Percentiles rank a stretch among this genome's conserved stretches.
Evolutionary conservation across 176 grass and related monocot genomes (phyloP).

Genomic region (sorghum (Sorghum bicolor)): DNA sequence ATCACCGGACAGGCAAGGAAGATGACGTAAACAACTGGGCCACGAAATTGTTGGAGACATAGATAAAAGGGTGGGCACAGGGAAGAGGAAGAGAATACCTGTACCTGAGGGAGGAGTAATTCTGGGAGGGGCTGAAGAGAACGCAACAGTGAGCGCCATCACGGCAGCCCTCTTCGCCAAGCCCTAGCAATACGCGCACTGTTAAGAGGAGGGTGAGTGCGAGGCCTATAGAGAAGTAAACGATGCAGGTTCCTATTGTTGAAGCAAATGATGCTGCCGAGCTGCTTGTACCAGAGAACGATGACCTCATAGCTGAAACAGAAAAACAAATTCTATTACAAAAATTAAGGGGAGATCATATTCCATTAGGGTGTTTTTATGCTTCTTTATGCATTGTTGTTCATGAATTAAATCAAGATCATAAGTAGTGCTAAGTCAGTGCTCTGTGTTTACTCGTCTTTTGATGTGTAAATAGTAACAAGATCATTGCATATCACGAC

Average conservation of each 20-base stretch:
- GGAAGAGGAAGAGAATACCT: no score
- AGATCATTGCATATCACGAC: not conserved
- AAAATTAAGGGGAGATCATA: not conserved
- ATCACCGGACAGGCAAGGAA: no score
- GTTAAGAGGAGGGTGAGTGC: no score
- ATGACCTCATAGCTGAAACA: slow-evolving; percentile 53
- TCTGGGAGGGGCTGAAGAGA: no score
- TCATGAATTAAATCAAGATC: not conserved
- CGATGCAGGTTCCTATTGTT: slow-evolving; percentile 46
- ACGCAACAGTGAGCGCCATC: no score
- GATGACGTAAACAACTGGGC: no score
- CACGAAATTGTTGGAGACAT: no score
- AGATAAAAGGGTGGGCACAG: no score
- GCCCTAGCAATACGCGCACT: no score
- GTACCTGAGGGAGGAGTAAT: no score
- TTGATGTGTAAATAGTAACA: not conserved
- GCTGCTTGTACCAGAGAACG: slow-evolving; percentile 57
- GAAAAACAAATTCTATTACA: not conserved
- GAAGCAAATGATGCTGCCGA: slow-evolving; percentile 69
- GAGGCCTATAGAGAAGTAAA: no score
- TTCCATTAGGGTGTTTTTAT: not conserved
- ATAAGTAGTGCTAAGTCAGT: not conserved
- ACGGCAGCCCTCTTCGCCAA: no score
- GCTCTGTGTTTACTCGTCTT: not conserved
- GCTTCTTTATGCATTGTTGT: not conserved